Evolutionary conservation across 306 rosid genomes (phyloP).

Genomic region (Crotalaria pallida): DNA sequence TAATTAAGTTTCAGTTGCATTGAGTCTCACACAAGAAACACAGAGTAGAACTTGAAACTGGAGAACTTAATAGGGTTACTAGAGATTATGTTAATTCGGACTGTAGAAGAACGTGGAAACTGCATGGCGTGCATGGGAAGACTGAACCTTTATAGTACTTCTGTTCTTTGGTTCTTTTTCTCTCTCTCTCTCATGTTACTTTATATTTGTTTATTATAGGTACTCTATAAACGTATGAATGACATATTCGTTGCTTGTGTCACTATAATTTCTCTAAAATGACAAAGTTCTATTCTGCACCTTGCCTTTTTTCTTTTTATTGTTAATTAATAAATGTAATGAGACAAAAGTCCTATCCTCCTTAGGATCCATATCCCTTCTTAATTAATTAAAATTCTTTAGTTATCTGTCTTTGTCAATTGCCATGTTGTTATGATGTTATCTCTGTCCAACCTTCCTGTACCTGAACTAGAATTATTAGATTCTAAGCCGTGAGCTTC

Average conservation of each 20-base stretch:
- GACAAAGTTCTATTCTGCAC: slow-evolving; percentile 36
- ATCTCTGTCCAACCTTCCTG: slow-evolving; percentile 15
- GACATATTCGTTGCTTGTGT: slow-evolving; percentile 91
- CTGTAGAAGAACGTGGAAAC: slow-evolving; percentile 36
- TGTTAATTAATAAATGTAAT: no score
- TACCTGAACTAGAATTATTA: slow-evolving; percentile 30
- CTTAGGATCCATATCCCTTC: slow-evolving; percentile 21
- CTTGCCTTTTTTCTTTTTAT: slow-evolving; percentile 28
- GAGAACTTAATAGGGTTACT: background rate
- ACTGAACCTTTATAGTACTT: slow-evolving; percentile 22
- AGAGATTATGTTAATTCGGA: background rate
- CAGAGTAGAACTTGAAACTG: slow-evolving; percentile 15
- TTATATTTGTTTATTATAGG: slow-evolving; percentile 20
- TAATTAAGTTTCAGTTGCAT: slow-evolving; percentile 1
- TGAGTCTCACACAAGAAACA: slow-evolving; percentile 12
- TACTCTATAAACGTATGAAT: slow-evolving; percentile 18
- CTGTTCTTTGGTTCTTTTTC: no score
- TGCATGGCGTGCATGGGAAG: slow-evolving; percentile 67
- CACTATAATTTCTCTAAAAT: slow-evolving; percentile 39
- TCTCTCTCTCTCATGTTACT: slow-evolving; percentile 19
- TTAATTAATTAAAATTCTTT: slow-evolving; percentile 21
- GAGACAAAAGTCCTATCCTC: slow-evolving; percentile 66
- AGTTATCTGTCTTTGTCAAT: slow-evolving; percentile 14
- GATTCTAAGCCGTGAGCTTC: slow-evolving; percentile 35
- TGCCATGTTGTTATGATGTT: background rate